Evolutionary conservation across 371 early-diverging fungal species (phyloP).

Genomic region (Apophysomyces sp.): DNA sequence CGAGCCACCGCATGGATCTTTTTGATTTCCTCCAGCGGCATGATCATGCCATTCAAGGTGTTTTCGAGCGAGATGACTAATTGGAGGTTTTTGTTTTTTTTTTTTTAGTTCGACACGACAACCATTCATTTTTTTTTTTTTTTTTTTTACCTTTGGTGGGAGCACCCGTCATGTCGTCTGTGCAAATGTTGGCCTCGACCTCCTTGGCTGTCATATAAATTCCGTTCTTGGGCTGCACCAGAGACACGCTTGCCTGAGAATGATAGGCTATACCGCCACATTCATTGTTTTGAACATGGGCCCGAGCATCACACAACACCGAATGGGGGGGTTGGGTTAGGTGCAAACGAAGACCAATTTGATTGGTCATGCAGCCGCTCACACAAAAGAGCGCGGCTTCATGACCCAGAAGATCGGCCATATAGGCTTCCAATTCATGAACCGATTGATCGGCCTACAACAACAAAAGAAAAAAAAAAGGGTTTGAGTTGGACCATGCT

Average conservation of each 20-base stretch:
- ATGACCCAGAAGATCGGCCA: slow-evolving; percentile 71
- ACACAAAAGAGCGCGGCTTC: slow-evolving; percentile 80
- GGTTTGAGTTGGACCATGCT: not conserved
- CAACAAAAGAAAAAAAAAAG: not conserved
- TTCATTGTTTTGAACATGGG: slow-evolving; percentile 81
- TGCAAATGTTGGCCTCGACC: slow-evolving; percentile 37
- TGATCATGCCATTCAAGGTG: slow-evolving; percentile 79
- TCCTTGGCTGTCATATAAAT: slow-evolving; percentile 66
- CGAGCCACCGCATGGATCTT: slow-evolving; percentile 58
- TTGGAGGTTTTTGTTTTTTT: slow-evolving; percentile 13
- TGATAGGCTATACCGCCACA: slow-evolving; percentile 81
- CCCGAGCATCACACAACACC: slow-evolving; percentile 72
- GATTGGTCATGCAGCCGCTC: slow-evolving; percentile 86
- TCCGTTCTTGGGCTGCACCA: slow-evolving; percentile 58
- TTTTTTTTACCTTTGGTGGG: slow-evolving; percentile 19
- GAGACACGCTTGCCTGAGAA: slow-evolving; percentile 69
- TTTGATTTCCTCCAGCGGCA: slow-evolving; percentile 72
- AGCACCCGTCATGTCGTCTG: slow-evolving; percentile 21
- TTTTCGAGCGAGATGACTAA: slow-evolving; percentile 84
- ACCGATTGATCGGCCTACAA: slow-evolving; percentile 24
- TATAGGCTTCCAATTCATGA: slow-evolving; percentile 60
- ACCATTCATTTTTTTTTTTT: not conserved
- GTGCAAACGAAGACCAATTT: slow-evolving; percentile 79
- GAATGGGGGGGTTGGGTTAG: slow-evolving; percentile 79
- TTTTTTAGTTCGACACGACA: not conserved